phyloP scores from a whole-genome alignment of 345 rosid genomes.

The Eucalyptus guilfoylei region DNA sequence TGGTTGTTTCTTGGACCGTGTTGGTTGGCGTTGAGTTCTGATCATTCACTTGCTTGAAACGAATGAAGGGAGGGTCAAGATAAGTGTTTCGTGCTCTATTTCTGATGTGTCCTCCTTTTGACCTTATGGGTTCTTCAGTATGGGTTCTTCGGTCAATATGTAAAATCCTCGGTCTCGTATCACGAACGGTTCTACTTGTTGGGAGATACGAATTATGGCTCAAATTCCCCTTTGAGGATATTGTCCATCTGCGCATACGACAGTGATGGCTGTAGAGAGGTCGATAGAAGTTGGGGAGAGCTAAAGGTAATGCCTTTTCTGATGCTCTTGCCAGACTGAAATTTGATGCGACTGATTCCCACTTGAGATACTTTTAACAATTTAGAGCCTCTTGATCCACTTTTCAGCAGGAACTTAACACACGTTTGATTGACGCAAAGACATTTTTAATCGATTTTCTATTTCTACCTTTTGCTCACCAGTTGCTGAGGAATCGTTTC shows the following conservation, averaged over 20 bases:
- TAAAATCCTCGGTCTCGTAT: background rate
- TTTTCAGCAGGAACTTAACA: too few relatives aligned
- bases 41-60: background rate
- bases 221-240: background rate
- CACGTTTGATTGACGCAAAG: too few relatives aligned
- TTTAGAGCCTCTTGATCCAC: background rate
- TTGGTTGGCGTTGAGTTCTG: background rate
- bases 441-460: too few relatives aligned
- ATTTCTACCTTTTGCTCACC: too few relatives aligned
- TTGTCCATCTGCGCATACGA: background rate
- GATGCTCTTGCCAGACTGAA: background rate
- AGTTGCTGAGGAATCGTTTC: too few relatives aligned
- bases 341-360: background rate
- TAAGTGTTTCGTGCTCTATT: background rate
- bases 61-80: background rate
- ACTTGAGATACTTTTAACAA: background rate
- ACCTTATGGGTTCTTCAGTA: background rate
- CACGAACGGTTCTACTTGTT: background rate
- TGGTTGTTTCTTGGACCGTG: background rate
- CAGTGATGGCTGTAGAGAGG: background rate
- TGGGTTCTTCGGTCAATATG: background rate
- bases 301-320: background rate
- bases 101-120: background rate
- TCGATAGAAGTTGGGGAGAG: background rate
- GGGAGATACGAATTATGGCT: background rate